Evolutionary conservation across 2,329 filamentous ascomycete species (phyloP).

Genomic region (Penicillium freii): DNA sequence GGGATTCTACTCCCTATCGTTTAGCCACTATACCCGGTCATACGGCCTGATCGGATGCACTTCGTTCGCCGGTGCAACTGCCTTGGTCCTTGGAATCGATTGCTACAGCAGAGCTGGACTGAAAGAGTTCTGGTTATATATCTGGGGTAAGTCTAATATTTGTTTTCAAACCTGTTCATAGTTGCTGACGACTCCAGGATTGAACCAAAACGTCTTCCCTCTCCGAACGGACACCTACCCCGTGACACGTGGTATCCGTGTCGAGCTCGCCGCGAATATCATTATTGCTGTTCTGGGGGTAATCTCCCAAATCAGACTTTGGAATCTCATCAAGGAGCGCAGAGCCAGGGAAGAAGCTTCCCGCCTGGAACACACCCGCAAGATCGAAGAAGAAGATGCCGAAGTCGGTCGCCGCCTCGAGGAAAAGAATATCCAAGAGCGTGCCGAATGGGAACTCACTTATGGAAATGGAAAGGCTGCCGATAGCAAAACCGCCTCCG

Average conservation of each 20-base stretch:
- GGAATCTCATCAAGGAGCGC: constrained; percentile 69
- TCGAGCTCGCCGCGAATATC: constrained; percentile 76
- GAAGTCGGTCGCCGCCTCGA: constrained; percentile 63
- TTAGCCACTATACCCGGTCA: constrained; percentile 72
- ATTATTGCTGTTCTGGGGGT: constrained; percentile 73
- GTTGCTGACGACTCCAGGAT: constrained; percentile 40
- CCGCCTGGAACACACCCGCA: constrained; percentile 55
- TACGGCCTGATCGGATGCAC: constrained; percentile 75
- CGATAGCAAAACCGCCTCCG: constrained; percentile 30
- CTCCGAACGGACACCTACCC: constrained; percentile 75
- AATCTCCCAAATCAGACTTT: constrained; percentile 80
- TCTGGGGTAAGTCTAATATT: constrained; percentile 63
- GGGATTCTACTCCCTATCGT: constrained; percentile 69
- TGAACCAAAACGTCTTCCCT: constrained; percentile 80
- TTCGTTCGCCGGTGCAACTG: constrained; percentile 78
- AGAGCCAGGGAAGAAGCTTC: constrained; percentile 47
- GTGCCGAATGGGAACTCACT: constrained; percentile 68
- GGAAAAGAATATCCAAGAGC: constrained; percentile 45
- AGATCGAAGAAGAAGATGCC: constrained; percentile 63
- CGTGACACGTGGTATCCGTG: constrained; percentile 78
- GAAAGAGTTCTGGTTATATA: constrained; percentile 94
- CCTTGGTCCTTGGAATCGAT: constrained; percentile 78
- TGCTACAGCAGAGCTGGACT: constrained; percentile 85
- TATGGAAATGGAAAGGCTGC: constrained; percentile 62
- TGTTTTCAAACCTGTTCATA: not conserved